phyloP scores from a whole-genome alignment of 352 stramenopile species.

The Phytophthora uliginosa region DNA sequence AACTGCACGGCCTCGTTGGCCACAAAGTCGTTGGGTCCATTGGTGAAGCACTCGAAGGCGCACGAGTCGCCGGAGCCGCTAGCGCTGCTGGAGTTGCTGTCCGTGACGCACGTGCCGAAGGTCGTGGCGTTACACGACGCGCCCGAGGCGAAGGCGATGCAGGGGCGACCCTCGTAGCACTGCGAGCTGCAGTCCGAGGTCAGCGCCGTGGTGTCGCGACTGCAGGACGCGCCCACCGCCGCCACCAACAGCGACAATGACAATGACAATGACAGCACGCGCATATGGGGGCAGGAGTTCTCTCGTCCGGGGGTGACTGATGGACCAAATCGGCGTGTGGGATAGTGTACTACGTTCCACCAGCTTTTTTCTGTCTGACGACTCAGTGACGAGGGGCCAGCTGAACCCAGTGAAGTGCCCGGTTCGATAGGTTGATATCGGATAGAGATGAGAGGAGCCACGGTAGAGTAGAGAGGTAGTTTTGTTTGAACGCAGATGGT shows the following conservation, averaged over 20 bases:
- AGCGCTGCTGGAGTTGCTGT: slow-evolving; percentile 3
- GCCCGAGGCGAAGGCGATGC: slow-evolving; percentile 54
- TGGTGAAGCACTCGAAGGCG: slow-evolving; percentile 66
- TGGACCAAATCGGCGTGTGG: not conserved
- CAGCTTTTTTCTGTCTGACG: not conserved
- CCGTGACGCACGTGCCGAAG: slow-evolving; percentile 30
- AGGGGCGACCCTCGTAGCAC: slow-evolving; percentile 67
- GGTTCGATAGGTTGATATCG: not conserved
- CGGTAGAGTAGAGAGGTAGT: too few relatives aligned
- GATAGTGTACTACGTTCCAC: not conserved
- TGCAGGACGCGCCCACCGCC: slow-evolving; percentile 36
- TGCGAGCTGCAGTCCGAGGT: slow-evolving; percentile 59
- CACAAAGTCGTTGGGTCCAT: slow-evolving; percentile 53
- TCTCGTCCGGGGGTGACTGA: too few relatives aligned
- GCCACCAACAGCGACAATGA: slow-evolving; percentile 10
- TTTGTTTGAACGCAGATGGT: too few relatives aligned
- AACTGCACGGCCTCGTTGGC: slow-evolving; percentile 58
- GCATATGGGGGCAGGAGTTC: not conserved
- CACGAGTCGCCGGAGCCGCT: slow-evolving; percentile 38
- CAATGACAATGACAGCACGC: not conserved
- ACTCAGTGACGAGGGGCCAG: not conserved
- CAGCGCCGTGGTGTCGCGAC: slow-evolving; percentile 51
- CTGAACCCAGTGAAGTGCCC: not conserved
- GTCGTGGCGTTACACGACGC: slow-evolving; percentile 29
- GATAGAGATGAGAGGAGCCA: too few relatives aligned